These are phyloP conservation scores for Raphanus raphanistrum DNA, from an alignment of 345 rosid species.

Conservation along the genomic window DNA sequence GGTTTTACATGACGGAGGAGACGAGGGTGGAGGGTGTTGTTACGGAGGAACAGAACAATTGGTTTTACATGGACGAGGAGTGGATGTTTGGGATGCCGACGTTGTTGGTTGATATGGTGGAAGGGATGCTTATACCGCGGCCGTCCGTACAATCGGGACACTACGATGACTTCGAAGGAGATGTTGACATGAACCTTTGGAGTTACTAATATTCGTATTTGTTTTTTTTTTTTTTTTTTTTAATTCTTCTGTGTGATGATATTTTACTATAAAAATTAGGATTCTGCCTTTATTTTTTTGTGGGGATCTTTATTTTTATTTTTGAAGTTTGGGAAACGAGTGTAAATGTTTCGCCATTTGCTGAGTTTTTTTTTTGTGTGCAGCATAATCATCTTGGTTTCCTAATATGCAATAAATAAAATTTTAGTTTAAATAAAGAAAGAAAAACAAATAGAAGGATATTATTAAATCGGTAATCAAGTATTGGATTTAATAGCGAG, in stretches of 20 bases:
- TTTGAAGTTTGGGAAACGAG: not conserved
- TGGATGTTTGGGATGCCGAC: constrained; percentile 61
- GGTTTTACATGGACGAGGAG: constrained; percentile 59
- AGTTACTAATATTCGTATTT: constrained; percentile 32
- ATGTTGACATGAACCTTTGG: constrained; percentile 56
- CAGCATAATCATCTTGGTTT: constrained; percentile 6
- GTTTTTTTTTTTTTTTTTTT: no score
- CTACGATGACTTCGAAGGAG: constrained; percentile 38
- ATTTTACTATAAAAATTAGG: not conserved
- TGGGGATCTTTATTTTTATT: not conserved
- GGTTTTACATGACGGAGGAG: constrained; percentile 57
- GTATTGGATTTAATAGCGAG: no score
- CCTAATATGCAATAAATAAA: not conserved
- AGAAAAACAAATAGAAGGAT: not conserved
- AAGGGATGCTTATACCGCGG: constrained; percentile 69
- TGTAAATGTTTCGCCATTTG: not conserved
- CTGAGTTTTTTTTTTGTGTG: not conserved
- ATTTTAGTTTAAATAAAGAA: not conserved
- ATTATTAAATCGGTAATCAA: not conserved
- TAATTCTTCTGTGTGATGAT: no score
- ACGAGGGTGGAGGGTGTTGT: constrained; percentile 18
- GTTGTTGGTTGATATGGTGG: constrained; percentile 62
- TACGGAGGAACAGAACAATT: constrained; percentile 20
- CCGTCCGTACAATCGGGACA: constrained; percentile 39
- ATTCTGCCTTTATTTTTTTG: not conserved